Base-by-base conservation (phyloP, 148 eudicot species). In the Rhododendron vialii region DNA sequence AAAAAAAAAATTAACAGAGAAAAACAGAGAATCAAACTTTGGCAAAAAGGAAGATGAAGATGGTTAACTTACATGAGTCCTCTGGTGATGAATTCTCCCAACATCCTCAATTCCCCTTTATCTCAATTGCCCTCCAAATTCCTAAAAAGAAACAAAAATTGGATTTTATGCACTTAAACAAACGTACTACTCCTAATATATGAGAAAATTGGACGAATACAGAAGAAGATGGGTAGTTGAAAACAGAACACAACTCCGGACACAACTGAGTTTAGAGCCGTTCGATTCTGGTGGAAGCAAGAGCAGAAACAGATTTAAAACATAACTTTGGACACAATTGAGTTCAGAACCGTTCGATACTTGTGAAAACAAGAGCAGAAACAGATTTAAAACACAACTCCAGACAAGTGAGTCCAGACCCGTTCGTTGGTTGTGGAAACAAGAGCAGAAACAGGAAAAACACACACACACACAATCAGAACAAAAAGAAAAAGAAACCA, bases 11-110 rank as follows among this genome's bases (percentile, higher is more conserved):
- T 30, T 30, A 30, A 30, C 30, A 10, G 61, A 57, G 5, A 82
- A 41, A 82, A 11, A 28, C 57, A 85, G 17, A 48, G 0, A 55
- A 73, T 12, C 59, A 26, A 82, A 53, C 78, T 15, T 7, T 73
- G 78, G 78, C 2, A 18, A 36, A 18, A 20, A 20, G 11, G 24
- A 86, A 33, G 43, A 41, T 41, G 43, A 41, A 28, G 5, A 1
- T 41, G 7, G 33, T 22, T 13, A 33, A 91, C 97, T 71, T 95
- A 96, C 99, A 96, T 84, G 87, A 94, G 94, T 78, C 86, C 88
- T 81, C 93, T 87, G 84, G 95, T 91, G 80, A 96, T 87, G 82
- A 95, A 88, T 30, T 94, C 94, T 28, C 97, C 97, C 91, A 94
- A 90, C 98, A 96, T 96, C 85, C 90, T 91, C 45, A 33, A 20